Evolutionary conservation across 257 asterid genomes (phyloP), one percentile per base, ranked within the genome.

Genomic region (Solanum pinnatisectum): DNA sequence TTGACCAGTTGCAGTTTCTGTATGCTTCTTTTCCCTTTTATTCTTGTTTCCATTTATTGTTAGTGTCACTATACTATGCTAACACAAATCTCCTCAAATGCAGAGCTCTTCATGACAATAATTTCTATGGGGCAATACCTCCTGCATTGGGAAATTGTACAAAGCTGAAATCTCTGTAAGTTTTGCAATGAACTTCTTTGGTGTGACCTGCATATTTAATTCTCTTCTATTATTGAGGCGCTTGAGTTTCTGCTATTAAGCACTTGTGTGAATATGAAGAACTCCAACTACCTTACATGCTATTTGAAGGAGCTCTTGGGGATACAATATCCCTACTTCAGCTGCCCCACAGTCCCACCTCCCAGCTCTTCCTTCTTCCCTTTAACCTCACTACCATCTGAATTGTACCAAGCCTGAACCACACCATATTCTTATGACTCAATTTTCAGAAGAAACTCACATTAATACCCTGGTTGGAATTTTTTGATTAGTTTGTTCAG

Each of bases 101-200:
- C 88, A 97, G 99, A 86, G 95, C 94, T 89, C 98, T 97, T 91
- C 98, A 97, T 73, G 96, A 93, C 90, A 96, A 97, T 94, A 95
- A 94, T 90, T 91, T 97, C 52, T 97, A 94, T 79, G 99, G 99
- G 88, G 79, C 93, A 88, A 94, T 97, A 87, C 99, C 99, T 83
- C 93, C 98, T 88, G 98, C 94, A 87, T 84, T 97, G 89, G 98
- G 98, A 78, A 96, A 97, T 91, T 97, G 99, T 92, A 92, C 98
- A 2, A 93, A 90, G 87, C 92, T 97, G 96, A 95, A 89, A 88
- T 93, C 98, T 68, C 23, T 96, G 99, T 97, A 94, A 97, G 99
- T 92, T 49, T 6, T 18, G 44, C 86, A 32, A 52, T 49, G 86
- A 36, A 32, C 44, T 82, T 82, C 86, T 82, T 82, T 18, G 44